Percentiles rank a stretch among this genome's conserved stretches.
phyloP scores from a whole-genome alignment of 73 alveolate species.

The Paraurostyla sp. region DNA sequence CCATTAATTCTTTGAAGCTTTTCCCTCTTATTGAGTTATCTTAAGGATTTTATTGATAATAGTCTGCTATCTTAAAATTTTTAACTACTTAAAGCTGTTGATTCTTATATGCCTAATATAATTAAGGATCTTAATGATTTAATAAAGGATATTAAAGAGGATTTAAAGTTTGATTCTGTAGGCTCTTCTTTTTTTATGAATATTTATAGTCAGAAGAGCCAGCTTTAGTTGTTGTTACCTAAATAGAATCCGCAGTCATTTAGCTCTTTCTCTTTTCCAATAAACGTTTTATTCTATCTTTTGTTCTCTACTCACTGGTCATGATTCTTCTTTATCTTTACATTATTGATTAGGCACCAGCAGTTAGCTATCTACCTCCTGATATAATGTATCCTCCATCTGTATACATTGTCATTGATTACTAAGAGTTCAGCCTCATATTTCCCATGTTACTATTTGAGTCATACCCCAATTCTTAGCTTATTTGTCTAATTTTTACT shows the following conservation, averaged over 20 bases:
- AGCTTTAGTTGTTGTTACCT: background rate
- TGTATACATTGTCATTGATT: constrained; percentile 4
- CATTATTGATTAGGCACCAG: background rate
- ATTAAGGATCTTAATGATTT: background rate
- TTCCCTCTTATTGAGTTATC: constrained; percentile 42
- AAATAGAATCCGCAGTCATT: background rate
- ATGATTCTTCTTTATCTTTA: background rate
- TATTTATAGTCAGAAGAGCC: background rate
- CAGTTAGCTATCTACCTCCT: background rate
- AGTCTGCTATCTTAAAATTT: background rate
- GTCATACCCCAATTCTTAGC: background rate
- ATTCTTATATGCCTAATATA: background rate
- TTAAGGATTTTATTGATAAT: background rate
- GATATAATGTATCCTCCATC: background rate
- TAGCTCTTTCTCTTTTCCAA: constrained; percentile 30
- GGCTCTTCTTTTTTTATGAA: background rate
- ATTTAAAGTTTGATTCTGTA: background rate
- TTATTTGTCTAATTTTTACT: background rate
- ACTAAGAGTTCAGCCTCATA: background rate
- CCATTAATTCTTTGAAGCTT: constrained; percentile 31
- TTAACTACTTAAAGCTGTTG: background rate
- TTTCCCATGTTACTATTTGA: background rate
- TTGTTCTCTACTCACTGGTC: constrained; percentile 39
- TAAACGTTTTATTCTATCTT: background rate
- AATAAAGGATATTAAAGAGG: background rate